Evolutionary conservation across 192 early-diverging fungal species (phyloP).

Genomic region (Spizellomyces sp.): DNA sequence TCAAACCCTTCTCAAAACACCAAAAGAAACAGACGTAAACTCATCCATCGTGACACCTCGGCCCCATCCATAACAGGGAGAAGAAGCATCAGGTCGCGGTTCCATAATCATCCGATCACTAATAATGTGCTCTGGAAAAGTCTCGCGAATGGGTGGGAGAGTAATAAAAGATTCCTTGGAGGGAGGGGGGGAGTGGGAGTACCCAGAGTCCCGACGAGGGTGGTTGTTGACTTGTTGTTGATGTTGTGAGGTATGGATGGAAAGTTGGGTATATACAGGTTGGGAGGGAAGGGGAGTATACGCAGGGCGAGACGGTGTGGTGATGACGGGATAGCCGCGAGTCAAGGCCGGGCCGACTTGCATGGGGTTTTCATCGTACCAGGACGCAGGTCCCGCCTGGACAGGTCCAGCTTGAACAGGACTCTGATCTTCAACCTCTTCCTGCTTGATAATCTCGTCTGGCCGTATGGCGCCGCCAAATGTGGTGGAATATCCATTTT

Average conservation of each 20-base stretch:
- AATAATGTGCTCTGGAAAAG: background rate
- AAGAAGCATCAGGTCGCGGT: too few relatives aligned
- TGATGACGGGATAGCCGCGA: background rate
- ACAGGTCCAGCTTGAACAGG: background rate
- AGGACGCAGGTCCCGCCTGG: too few relatives aligned
- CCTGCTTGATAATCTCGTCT: background rate
- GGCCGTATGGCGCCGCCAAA: background rate
- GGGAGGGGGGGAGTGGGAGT: background rate
- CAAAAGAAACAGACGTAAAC: too few relatives aligned
- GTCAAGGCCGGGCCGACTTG: too few relatives aligned
- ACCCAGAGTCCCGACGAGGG: constrained; percentile 22
- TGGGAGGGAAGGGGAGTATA: background rate
- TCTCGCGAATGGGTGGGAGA: background rate
- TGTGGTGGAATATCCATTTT: background rate
- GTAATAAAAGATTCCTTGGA: background rate
- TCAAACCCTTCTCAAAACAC: too few relatives aligned
- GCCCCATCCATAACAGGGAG: too few relatives aligned
- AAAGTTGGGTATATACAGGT: background rate
- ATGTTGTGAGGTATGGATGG: background rate
- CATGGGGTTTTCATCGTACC: too few relatives aligned
- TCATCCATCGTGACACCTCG: too few relatives aligned
- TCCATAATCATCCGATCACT: too few relatives aligned
- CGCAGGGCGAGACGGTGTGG: background rate
- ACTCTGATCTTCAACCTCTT: background rate
- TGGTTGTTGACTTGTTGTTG: constrained; percentile 4